Conservation (phyloP, 345 rosid species). For the Syzygium grande region DNA sequence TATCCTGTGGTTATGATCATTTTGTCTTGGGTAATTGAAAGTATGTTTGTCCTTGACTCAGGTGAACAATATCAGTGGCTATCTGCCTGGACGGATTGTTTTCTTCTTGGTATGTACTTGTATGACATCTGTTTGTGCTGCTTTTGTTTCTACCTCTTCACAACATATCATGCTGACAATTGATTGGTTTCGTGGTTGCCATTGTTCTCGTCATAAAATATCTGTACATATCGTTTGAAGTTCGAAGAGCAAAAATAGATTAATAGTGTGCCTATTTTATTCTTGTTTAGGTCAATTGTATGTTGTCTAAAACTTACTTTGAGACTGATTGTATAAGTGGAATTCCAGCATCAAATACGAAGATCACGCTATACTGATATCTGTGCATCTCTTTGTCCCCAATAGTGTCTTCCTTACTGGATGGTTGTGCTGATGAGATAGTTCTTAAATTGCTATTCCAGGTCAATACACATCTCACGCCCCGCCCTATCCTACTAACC, state of each 20-base stretch:
- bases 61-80: slow-evolving; percentile 98
- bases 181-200: not conserved
- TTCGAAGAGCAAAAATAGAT: not conserved
- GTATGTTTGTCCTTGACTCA: slow-evolving; percentile 20
- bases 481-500: slow-evolving; percentile 95
- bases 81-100: slow-evolving; percentile 97
- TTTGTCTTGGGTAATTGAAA: not conserved
- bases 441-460: slow-evolving; percentile 14
- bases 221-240: not conserved
- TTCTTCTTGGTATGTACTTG: slow-evolving; percentile 81
- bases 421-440: not conserved
- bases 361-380: not conserved
- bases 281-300: not conserved
- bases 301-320: not conserved
- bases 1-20: not conserved
- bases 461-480: slow-evolving; percentile 99
- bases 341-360: not conserved
- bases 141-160: not conserved
- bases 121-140: not conserved
- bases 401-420: not conserved
- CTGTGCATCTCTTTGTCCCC: not conserved
- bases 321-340: not conserved
- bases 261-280: not conserved
- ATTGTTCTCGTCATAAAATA: not conserved
- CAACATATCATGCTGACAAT: not conserved